phyloP scores from a whole-genome alignment of 768 basidiomycete species.

The Podaxis rugospora region DNA sequence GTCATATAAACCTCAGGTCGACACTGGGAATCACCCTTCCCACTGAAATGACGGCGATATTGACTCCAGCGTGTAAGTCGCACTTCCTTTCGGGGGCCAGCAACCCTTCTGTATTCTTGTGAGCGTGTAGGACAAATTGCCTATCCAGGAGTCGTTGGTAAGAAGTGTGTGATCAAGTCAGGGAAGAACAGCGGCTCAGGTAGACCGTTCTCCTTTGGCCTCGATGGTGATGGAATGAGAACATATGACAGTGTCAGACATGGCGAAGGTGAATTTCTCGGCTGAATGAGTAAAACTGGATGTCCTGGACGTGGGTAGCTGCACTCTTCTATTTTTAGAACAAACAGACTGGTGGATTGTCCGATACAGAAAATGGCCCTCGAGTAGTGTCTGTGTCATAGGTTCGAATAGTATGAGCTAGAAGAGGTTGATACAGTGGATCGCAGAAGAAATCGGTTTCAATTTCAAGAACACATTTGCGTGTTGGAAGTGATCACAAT shows the following conservation, averaged over 20 bases:
- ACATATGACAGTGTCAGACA: background rate
- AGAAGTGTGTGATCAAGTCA: background rate
- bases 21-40: background rate
- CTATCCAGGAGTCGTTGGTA: background rate
- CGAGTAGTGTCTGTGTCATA: too few species aligned
- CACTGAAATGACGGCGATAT: background rate
- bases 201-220: background rate
- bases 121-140: background rate
- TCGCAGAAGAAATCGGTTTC: too few species aligned
- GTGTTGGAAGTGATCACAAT: background rate
- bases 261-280: background rate
- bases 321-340: background rate
- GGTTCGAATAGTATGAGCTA: too few species aligned
- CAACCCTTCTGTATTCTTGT: background rate
- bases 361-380: background rate
- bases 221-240: background rate
- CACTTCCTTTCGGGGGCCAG: background rate
- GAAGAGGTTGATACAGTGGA: too few species aligned
- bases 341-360: background rate
- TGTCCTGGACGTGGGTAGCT: background rate
- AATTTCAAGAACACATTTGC: background rate
- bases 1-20: constrained; percentile 1
- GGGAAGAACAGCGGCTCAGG: background rate
- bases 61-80: background rate
- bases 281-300: background rate